Evolutionary conservation across 75 land plant species (phyloP).

Genomic region (Gnetum montanum): DNA sequence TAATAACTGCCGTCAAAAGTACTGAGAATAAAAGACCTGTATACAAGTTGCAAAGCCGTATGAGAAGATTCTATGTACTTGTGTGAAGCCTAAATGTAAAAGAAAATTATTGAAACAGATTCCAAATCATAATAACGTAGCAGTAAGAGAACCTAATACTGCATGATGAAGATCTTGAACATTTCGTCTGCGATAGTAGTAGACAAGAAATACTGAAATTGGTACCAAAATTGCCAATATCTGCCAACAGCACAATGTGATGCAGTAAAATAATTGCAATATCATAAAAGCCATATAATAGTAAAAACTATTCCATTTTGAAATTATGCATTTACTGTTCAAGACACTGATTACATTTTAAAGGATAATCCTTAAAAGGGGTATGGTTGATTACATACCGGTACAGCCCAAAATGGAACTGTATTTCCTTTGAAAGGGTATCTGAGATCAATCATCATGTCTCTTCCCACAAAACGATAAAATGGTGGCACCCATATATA

Average conservation of each 20-base stretch:
- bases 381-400: conserved; percentile 28
- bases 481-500: conserved; percentile 60
- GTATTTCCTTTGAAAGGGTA: conserved; percentile 59
- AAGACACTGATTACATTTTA: not conserved
- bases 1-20: conserved; percentile 63
- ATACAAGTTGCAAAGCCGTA: not conserved
- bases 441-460: conserved; percentile 45
- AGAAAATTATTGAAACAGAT: not conserved
- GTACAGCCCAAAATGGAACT: conserved; percentile 60
- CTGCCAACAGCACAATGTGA: conserved; percentile 7
- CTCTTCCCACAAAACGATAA: conserved; percentile 58
- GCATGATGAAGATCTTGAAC: conserved; percentile 38
- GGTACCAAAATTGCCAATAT: conserved; percentile 30
- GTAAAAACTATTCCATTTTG: not conserved
- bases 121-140: not conserved
- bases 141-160: conserved; percentile 19
- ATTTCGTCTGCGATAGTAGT: conserved; percentile 20
- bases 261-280: not conserved
- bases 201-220: conserved; percentile 7
- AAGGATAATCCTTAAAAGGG: not conserved
- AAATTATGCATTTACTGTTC: not conserved
- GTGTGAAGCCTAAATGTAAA: not conserved
- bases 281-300: not conserved
- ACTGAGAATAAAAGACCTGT: conserved; percentile 65
- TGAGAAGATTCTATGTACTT: not conserved